Evolutionary conservation across 805 yeast genomes (phyloP).

Genomic region (Yamadazyma takamatsuzukensis): DNA sequence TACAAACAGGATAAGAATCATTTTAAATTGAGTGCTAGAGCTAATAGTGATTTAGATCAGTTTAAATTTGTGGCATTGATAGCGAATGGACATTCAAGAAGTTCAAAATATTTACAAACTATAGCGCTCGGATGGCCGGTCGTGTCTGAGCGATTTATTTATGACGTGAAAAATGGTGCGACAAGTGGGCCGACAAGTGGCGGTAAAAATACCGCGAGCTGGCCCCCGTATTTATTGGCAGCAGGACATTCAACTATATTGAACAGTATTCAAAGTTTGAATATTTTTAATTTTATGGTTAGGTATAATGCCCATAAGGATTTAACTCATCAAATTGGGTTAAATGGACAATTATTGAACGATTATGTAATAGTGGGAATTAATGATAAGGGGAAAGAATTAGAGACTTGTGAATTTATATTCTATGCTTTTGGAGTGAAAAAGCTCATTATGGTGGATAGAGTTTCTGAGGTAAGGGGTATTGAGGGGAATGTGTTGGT

Average conservation of each 20-base stretch:
- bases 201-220: slow-evolving; percentile 23
- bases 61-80: slow-evolving; percentile 63
- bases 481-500: slow-evolving; percentile 15
- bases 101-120: slow-evolving; percentile 73
- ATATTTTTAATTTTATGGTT: slow-evolving; percentile 41
- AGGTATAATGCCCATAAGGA: slow-evolving; percentile 28
- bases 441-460: slow-evolving; percentile 12
- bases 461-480: too few relatives aligned
- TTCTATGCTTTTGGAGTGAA: slow-evolving; percentile 46
- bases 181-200: slow-evolving; percentile 10
- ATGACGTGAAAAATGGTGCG: slow-evolving; percentile 40
- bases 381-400: slow-evolving; percentile 23
- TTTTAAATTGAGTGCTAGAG: slow-evolving; percentile 6
- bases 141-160: slow-evolving; percentile 54
- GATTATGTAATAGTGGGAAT: slow-evolving; percentile 35
- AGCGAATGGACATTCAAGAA: slow-evolving; percentile 55
- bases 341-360: slow-evolving; percentile 34
- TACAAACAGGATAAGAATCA: slow-evolving; percentile 10
- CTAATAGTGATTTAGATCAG: slow-evolving; percentile 3
- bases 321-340: slow-evolving; percentile 39
- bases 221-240: slow-evolving; percentile 61
- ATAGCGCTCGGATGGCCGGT: slow-evolving; percentile 87
- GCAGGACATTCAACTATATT: slow-evolving; percentile 62
- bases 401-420: slow-evolving; percentile 39
- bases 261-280: slow-evolving; percentile 43